These are phyloP conservation scores for Candida tetrigidarum DNA, from an alignment of 1,139 yeast genomes.

Conservation along the genomic window DNA sequence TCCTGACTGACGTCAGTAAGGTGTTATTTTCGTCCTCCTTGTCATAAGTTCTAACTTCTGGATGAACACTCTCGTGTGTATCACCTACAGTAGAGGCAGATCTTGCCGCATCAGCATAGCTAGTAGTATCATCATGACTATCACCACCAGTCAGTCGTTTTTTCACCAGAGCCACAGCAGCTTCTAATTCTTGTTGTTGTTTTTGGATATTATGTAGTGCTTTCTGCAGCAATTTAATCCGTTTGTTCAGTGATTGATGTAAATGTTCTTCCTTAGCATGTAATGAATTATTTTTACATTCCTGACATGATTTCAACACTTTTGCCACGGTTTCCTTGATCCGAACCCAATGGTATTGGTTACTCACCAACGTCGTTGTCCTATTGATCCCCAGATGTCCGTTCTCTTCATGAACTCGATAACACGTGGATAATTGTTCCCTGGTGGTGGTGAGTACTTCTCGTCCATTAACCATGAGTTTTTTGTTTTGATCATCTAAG, in stretches of 20 bases:
- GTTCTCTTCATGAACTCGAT: slow-evolving; percentile 65
- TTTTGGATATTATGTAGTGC: background rate
- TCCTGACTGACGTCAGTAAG: slow-evolving; percentile 1
- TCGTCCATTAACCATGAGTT: slow-evolving; percentile 73
- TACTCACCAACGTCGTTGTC: slow-evolving; percentile 78
- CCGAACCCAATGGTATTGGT: slow-evolving; percentile 87
- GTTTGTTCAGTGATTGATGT: slow-evolving; percentile 5
- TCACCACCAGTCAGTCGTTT: slow-evolving; percentile 8
- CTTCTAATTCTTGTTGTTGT: slow-evolving; percentile 11
- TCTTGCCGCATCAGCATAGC: slow-evolving; percentile 50
- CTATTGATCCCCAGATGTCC: slow-evolving; percentile 89
- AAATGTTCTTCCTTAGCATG: slow-evolving; percentile 7
- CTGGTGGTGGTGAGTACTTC: slow-evolving; percentile 82
- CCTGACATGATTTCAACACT: slow-evolving; percentile 76
- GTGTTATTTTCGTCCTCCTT: background rate
- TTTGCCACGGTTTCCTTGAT: slow-evolving; percentile 87
- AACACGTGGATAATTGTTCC: slow-evolving; percentile 74
- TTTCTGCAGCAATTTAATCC: slow-evolving; percentile 1
- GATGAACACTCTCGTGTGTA: slow-evolving; percentile 11
- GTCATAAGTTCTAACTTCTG: slow-evolving; percentile 12
- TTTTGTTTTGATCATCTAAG: slow-evolving; percentile 52
- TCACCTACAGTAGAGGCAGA: slow-evolving; percentile 30
- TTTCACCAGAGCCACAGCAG: slow-evolving; percentile 13
- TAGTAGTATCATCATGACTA: slow-evolving; percentile 40
- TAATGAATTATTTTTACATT: slow-evolving; percentile 55